Base-by-base conservation (phyloP, 306 rosid genomes). In the Neltuma alba region DNA sequence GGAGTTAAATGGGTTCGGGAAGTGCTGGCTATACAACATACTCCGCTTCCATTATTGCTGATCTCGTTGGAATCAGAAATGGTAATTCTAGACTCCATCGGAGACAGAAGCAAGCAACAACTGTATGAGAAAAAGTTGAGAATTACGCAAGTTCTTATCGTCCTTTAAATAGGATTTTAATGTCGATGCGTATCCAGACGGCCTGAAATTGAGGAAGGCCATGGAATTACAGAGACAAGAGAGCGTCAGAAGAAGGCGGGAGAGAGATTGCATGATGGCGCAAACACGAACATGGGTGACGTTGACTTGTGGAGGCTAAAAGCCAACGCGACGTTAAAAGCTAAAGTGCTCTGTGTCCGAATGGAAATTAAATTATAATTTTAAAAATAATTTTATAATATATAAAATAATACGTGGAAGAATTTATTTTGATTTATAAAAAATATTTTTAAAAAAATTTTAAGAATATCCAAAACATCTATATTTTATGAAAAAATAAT, bases 51-150 rank as follows among this genome's bases (percentile, higher is more conserved):
- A 76, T 81, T 85, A 71, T 81, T 87, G 85, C 86, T 85, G 54
- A 66, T 72, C 18, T 91, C 80, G 81, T 85, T 88, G 3, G 88
- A 83, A 50, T 85, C 89, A 2, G 80, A 83, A 16, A 76, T 54
- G 2, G 77, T 75, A 16, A 37, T 5, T 74, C 10, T 70, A 9
- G 30, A 20, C 31, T 80, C 86, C 91, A 85, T 85, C 14, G 30
- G 20, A 71, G 64, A 45, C 38, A 52, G 40, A 6, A 18, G 45
- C 28, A 21, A 9, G n/a, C 1, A 54, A n/a, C 2, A 9, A 21
- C 3, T n/a, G n/a, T n/a, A 54, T 6, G 28, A 54, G 3, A 1
- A 54, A 11, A 4, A 23, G 30, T 12, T 3, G 38, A 47, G 72
- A 20, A 37, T 12, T 14, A 44, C 5, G 27, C 14, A 28, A n/a